Evolutionary conservation across 2,329 filamentous ascomycete genomes (phyloP).

Genomic region (Macrophomina tecta): DNA sequence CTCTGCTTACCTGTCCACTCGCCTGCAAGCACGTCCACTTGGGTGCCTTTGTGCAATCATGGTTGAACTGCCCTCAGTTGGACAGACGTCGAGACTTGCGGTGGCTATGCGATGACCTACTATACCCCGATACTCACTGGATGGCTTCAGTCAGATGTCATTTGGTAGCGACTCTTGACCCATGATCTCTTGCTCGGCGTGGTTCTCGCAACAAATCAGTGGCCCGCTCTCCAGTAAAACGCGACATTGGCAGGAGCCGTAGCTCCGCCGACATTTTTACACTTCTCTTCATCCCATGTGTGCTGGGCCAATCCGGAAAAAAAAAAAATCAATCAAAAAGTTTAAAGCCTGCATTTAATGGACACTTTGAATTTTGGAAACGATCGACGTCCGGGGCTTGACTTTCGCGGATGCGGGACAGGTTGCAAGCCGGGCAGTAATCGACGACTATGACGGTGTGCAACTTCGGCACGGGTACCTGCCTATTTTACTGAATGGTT

Average conservation of each 20-base stretch:
- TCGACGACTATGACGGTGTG: background rate
- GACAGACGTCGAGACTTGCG: slow-evolving; percentile 25
- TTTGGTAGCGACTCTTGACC: slow-evolving; percentile 22
- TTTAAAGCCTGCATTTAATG: slow-evolving; percentile 24
- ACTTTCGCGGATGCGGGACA: slow-evolving; percentile 6
- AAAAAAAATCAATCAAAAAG: background rate
- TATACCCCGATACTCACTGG: slow-evolving; percentile 26
- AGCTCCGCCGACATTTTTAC: background rate
- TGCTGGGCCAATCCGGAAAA: slow-evolving; percentile 12
- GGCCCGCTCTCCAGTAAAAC: slow-evolving; percentile 4
- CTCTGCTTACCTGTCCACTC: slow-evolving; percentile 23
- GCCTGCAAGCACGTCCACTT: slow-evolving; percentile 17
- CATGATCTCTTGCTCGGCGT: slow-evolving; percentile 21
- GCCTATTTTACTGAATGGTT: background rate
- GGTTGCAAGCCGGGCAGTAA: background rate
- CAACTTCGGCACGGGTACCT: slow-evolving; percentile 7
- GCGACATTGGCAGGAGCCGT: slow-evolving; percentile 6
- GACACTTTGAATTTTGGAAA: slow-evolving; percentile 20
- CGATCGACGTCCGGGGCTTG: slow-evolving; percentile 10
- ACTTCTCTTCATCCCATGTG: slow-evolving; percentile 2
- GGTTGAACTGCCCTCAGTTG: slow-evolving; percentile 27
- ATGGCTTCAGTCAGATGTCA: slow-evolving; percentile 22
- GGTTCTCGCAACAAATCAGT: slow-evolving; percentile 9
- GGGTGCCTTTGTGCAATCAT: slow-evolving; percentile 24
- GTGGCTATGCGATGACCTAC: slow-evolving; percentile 29